Conservation (phyloP, 2,329 filamentous ascomycete genomes). For the Aspergillus fructus region DNA sequence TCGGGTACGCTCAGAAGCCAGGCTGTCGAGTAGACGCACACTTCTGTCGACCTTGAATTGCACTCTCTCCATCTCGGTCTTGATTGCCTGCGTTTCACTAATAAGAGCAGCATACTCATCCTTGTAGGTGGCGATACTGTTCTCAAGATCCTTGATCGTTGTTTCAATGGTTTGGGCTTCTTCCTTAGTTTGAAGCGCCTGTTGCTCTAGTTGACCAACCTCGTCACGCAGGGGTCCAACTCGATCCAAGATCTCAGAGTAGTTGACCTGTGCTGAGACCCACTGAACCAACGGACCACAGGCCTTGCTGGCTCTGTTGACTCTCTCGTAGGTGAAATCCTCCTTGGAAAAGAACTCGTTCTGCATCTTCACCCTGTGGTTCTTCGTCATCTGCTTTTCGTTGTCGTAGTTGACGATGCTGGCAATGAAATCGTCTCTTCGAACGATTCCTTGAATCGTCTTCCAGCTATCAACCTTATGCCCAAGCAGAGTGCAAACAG, state of each 20-base stretch:
- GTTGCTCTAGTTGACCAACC: constrained; percentile 80
- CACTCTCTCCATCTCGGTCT: constrained; percentile 91
- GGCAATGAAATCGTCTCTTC: constrained; percentile 93
- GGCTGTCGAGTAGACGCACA: constrained; percentile 86
- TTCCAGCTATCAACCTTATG: constrained; percentile 92
- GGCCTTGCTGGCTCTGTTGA: constrained; percentile 93
- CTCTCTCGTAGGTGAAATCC: constrained; percentile 94
- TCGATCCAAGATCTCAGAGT: constrained; percentile 93
- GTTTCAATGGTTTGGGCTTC: constrained; percentile 89
- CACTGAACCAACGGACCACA: constrained; percentile 96
- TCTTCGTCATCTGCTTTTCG: constrained; percentile 86
- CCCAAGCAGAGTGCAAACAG: constrained; percentile 92
- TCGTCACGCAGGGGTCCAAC: constrained; percentile 91
- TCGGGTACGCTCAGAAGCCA: constrained; percentile 86
- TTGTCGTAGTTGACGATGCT: constrained; percentile 98
- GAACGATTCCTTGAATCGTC: constrained; percentile 81
- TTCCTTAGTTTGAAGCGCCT: constrained; percentile 87
- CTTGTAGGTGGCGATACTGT: constrained; percentile 93
- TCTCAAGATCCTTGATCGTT: constrained; percentile 78
- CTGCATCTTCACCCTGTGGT: constrained; percentile 81
- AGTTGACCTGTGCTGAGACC: constrained; percentile 95
- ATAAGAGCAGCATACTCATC: constrained; percentile 93
- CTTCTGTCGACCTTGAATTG: constrained; percentile 98
- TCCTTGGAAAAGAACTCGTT: constrained; percentile 88
- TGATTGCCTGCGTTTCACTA: constrained; percentile 96